Conservation (phyloP, 2,329 filamentous ascomycete species). For the Neospermospora avenae region DNA sequence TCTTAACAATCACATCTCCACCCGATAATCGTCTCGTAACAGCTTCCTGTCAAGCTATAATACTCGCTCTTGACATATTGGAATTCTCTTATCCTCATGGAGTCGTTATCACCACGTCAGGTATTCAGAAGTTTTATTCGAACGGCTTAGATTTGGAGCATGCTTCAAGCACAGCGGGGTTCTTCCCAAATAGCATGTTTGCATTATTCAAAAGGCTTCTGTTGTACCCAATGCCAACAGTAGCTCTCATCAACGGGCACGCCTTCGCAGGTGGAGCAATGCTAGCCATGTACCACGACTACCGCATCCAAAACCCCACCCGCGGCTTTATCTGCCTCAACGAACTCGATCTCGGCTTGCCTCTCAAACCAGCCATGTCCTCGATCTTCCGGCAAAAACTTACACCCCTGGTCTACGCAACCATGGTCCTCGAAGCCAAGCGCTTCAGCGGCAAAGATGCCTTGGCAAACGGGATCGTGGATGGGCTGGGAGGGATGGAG, state of each 20-base stretch:
- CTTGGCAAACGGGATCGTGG: constrained; percentile 64
- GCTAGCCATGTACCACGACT: constrained; percentile 79
- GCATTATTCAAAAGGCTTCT: constrained; percentile 62
- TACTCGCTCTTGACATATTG: constrained; percentile 71
- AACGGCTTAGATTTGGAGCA: constrained; percentile 78
- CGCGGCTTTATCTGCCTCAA: constrained; percentile 77
- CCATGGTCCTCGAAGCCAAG: constrained; percentile 69
- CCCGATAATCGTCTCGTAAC: constrained; percentile 75
- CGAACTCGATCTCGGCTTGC: constrained; percentile 75
- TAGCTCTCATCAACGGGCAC: constrained; percentile 77
- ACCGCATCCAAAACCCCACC: constrained; percentile 69
- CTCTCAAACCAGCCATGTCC: constrained; percentile 72
- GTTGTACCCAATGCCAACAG: constrained; percentile 74
- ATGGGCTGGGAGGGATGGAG: constrained; percentile 62
- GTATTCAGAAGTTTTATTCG: constrained; percentile 75
- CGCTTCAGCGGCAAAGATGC: constrained; percentile 63
- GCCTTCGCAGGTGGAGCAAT: constrained; percentile 81
- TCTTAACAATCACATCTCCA: constrained; percentile 67
- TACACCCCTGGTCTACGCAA: constrained; percentile 51
- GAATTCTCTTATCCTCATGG: constrained; percentile 63
- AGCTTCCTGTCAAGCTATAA: constrained; percentile 62
- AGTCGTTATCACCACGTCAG: constrained; percentile 73
- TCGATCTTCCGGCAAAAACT: constrained; percentile 72
- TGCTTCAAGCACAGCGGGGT: constrained; percentile 56
- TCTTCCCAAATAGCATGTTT: constrained; percentile 60